Conservation (phyloP, 2,329 filamentous ascomycete species). For the Aulographum hederae region DNA sequence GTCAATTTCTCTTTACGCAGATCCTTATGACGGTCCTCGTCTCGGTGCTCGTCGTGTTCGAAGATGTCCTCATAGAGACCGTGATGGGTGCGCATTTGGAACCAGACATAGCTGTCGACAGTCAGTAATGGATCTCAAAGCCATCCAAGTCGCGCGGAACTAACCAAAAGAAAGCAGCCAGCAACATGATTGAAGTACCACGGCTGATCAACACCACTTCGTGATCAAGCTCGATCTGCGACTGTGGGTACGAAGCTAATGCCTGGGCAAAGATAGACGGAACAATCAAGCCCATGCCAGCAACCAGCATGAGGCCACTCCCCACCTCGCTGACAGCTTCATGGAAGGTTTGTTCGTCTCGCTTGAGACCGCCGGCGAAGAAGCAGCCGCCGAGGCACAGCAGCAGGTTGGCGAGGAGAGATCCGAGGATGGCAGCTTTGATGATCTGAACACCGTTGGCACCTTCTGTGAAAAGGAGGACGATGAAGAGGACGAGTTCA, state of each 20-base stretch:
- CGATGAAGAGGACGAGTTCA: conserved; percentile 69
- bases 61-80: conserved; percentile 62
- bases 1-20: conserved; percentile 49
- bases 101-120: conserved; percentile 40
- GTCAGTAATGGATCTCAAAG: not conserved
- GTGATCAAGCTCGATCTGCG: conserved; percentile 22
- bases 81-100: conserved; percentile 60
- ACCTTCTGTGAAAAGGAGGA: conserved; percentile 41
- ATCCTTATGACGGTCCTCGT: conserved; percentile 45
- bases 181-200: conserved; percentile 49
- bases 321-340: conserved; percentile 64
- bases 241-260: conserved; percentile 5
- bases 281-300: conserved; percentile 39
- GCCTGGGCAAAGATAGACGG: conserved; percentile 35
- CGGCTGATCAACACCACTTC: conserved; percentile 39
- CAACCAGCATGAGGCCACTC: conserved; percentile 57
- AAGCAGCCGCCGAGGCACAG: conserved; percentile 69
- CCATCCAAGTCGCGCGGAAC: not conserved
- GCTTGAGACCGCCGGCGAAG: conserved; percentile 52
- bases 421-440: conserved; percentile 67
- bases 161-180: conserved; percentile 40
- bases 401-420: conserved; percentile 64
- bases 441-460: conserved; percentile 47
- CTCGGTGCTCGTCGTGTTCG: conserved; percentile 48
- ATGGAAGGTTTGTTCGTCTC: conserved; percentile 53